Percentiles rank a stretch among this genome's conserved stretches.
Conservation (phyloP, 1,284 basidiomycete species). For the Marasmius fiardii region DNA sequence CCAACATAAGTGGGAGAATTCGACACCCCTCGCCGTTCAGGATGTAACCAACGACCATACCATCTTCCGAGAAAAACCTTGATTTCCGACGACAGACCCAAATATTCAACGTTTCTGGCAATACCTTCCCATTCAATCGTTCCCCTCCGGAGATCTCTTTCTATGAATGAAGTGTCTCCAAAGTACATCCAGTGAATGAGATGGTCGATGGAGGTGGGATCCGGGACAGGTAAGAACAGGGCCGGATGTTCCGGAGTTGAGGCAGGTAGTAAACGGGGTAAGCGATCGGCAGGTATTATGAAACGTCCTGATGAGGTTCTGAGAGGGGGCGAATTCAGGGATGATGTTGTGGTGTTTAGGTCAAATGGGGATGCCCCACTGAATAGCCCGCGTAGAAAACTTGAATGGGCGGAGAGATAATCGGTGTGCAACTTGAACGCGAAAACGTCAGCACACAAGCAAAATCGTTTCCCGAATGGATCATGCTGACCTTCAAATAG, state of each 20-base stretch:
- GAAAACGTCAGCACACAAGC: conserved; percentile 12
- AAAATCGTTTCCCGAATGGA: neutral
- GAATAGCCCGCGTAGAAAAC: conserved; percentile 63
- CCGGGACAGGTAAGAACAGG: conserved; percentile 73
- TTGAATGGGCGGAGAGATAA: conserved; percentile 71
- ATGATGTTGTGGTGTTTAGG: conserved; percentile 37
- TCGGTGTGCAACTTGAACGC: conserved; percentile 66
- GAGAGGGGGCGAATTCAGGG: conserved; percentile 23
- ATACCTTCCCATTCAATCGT: conserved; percentile 72
- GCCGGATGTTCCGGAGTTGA: conserved; percentile 56
- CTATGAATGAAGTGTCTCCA: conserved; percentile 57
- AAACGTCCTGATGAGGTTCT: conserved; percentile 26
- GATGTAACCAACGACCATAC: conserved; percentile 54
- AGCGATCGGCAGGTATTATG: conserved; percentile 42
- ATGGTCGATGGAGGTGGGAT: conserved; percentile 66
- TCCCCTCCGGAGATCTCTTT: conserved; percentile 56
- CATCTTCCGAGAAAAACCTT: conserved; percentile 65
- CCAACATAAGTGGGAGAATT: conserved; percentile 20
- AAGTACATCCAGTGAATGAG: conserved; percentile 81
- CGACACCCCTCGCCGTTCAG: conserved; percentile 22
- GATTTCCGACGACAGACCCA: conserved; percentile 65
- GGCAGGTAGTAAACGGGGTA: conserved; percentile 65
- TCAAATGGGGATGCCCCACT: conserved; percentile 61
- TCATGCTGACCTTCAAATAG: conserved; percentile 53
- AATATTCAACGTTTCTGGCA: conserved; percentile 78